These are phyloP conservation scores for Calonectria leucothoes DNA, from an alignment of 2,329 filamentous ascomycete genomes.

Conservation along the genomic window DNA sequence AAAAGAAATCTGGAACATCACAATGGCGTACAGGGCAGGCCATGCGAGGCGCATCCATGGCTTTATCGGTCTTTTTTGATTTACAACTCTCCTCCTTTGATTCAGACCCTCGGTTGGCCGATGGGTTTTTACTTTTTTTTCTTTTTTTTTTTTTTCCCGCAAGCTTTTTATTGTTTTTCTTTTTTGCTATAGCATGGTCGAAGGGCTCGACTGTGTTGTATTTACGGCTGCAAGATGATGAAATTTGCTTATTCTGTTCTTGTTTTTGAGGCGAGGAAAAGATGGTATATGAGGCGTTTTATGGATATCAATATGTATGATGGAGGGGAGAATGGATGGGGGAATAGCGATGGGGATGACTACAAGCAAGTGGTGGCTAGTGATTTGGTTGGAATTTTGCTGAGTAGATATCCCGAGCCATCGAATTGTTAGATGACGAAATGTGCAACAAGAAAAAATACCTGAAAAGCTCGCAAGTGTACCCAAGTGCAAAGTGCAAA, in stretches of 20 bases:
- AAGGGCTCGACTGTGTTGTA: constrained; percentile 41
- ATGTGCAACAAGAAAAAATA: constrained; percentile 27
- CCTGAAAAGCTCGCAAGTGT: background rate
- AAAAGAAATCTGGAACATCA: constrained; percentile 35
- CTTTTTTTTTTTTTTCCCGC: constrained; percentile 13
- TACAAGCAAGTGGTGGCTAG: constrained; percentile 23
- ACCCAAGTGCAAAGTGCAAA: background rate
- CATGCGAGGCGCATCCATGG: constrained; percentile 36
- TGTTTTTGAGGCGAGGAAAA: constrained; percentile 39
- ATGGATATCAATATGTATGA: constrained; percentile 33
- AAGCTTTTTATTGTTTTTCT: constrained; percentile 31
- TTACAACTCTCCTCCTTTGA: constrained; percentile 34
- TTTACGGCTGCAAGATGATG: constrained; percentile 41
- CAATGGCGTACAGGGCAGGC: constrained; percentile 37
- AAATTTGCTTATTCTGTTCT: constrained; percentile 38
- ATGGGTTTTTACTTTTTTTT: constrained; percentile 25
- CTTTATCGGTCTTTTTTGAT: constrained; percentile 36
- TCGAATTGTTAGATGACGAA: constrained; percentile 33
- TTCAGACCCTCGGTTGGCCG: background rate
- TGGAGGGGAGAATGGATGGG: constrained; percentile 17
- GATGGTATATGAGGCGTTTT: constrained; percentile 39
- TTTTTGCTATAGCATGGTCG: constrained; percentile 31
- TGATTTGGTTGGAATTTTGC: constrained; percentile 26
- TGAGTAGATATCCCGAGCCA: constrained; percentile 40
- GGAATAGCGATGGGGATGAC: constrained; percentile 29